Evolutionary conservation across 2,329 filamentous ascomycete species (phyloP), one percentile per base, ranked within the genome.

Genomic region (Alternaria brassicicola): DNA sequence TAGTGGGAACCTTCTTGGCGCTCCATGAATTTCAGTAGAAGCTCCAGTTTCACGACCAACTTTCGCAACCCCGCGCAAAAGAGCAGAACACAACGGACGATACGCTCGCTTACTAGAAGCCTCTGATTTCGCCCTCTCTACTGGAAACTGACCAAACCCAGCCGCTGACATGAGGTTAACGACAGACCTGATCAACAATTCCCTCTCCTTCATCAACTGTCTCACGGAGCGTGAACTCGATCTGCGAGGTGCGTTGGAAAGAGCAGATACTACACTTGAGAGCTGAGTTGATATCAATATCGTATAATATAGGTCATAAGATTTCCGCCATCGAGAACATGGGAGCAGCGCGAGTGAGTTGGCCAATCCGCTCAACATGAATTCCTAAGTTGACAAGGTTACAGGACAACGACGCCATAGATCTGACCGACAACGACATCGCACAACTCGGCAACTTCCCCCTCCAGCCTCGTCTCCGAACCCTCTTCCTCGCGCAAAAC

Each of bases 161-260:
- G 59, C 52, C 60, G 69, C 72, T 76, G 82, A 65, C 46, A 98
- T 99, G 95, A 89, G 94, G 85, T 88, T 99, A 82, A 97, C 94
- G 64, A 89, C 92, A 70, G 95, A 98, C 80, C 88, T 98, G 75
- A 96, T 99, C 82, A 88, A 92, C 80, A 89, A 88, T 80, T 97
- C 95, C 77, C 90, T 97, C 70, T 97, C 94, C 79, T 99, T 97
- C 85, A 90, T 98, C 81, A 99, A 98, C 82, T 93, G 94, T 78
- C 87, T 99, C 80, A 96, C 95, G 83, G 95, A 99, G 86, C 92
- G 95, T 80, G 95, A 99, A 87, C 88, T 99, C 79, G 93, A 98
- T 85, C 92, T 99, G 74, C 89, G 95, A 97, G 95, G 95, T 98
- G 91, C 88, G 93, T 87, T 87, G 90, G 90, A 92, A 96, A 92